Base-by-base conservation (phyloP, 176 grass and related monocot genomes). In the Oryza rufipogon region DNA sequence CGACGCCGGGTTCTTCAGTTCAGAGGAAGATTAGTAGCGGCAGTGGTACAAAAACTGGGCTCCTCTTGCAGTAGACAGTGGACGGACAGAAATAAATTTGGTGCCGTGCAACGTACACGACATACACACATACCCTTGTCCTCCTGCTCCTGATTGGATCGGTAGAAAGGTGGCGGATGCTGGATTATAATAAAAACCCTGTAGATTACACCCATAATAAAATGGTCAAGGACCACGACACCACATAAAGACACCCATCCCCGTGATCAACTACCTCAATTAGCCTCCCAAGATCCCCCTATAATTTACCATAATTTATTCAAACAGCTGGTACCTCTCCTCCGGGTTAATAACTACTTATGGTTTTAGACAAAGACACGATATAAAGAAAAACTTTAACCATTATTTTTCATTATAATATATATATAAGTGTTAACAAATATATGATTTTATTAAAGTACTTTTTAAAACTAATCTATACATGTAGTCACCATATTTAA, bases 211-310 rank as follows among this genome's bases (percentile, higher is more conserved):
- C 28, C 58, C 28, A 60, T 78, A 80, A 80, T 41, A 74, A 66
- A 44, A 75, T 1, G 6, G 19, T 16, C 25, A 54, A 71, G 80
- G 84, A 56, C 85, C 77, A 76, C 64, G 23, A 6, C 4, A 52
- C 10, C 45, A 47, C 11, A 47, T 15, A 80, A 90, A 73, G 82
- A 60, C 39, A 42, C 36, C 51, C 65, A 78, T 58, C 32, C 77
- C 80, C 80, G 75, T 85, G 88, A 96, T 85, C 84, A 91, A 82
- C 83, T 11, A 70, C 91, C 73, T 85, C 89, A 79, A 87, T 75
- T 42, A 90, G 69, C 12, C 64, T 15, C 75, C 23, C 30, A 80
- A 69, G 17, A 86, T 54, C 30, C 36, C 36, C 5, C 42, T 65
- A 76, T 87, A 76, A 15, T 75, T 48, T 83, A 86, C 22, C 38